Evolutionary conservation across 805 yeast species (phyloP).

Genomic region (Kodamaea nitidulidarum): DNA sequence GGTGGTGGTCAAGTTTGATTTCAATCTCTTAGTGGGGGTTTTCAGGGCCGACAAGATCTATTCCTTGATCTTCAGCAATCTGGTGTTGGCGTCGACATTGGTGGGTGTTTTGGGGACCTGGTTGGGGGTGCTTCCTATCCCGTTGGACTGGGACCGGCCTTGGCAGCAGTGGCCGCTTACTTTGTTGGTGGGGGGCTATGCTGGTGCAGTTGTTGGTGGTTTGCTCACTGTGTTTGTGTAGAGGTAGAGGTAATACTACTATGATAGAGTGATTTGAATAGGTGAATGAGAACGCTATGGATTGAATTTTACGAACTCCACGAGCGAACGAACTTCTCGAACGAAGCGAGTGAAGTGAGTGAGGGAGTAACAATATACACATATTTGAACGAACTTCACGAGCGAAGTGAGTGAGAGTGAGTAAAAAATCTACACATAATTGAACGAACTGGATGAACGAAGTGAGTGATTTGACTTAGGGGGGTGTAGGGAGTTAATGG

Average conservation of each 20-base stretch:
- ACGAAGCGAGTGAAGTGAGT: no score
- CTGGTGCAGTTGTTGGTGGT: constrained; percentile 68
- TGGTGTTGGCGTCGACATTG: constrained; percentile 25
- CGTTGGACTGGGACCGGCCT: constrained; percentile 95
- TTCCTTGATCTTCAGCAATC: constrained; percentile 28
- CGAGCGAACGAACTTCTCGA: no score
- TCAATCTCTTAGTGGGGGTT: constrained; percentile 28
- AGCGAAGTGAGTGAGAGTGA: no score
- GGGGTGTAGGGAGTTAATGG: no score
- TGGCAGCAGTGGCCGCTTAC: constrained; percentile 98
- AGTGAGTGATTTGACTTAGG: no score
- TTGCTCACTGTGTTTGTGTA: constrained; percentile 8
- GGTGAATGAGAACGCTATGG: background rate
- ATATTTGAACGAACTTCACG: no score
- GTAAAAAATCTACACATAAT: no score
- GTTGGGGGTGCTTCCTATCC: constrained; percentile 91
- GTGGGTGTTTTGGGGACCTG: constrained; percentile 62
- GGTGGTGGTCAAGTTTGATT: constrained; percentile 48
- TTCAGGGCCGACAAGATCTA: constrained; percentile 20
- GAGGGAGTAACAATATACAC: no score
- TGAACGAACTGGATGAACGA: no score
- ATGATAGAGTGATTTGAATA: no score
- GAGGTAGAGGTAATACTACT: no score
- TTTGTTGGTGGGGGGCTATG: constrained; percentile 68
- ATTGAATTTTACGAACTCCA: no score